phyloP scores from a whole-genome alignment of 257 asterid species.

The Lantana camara region DNA sequence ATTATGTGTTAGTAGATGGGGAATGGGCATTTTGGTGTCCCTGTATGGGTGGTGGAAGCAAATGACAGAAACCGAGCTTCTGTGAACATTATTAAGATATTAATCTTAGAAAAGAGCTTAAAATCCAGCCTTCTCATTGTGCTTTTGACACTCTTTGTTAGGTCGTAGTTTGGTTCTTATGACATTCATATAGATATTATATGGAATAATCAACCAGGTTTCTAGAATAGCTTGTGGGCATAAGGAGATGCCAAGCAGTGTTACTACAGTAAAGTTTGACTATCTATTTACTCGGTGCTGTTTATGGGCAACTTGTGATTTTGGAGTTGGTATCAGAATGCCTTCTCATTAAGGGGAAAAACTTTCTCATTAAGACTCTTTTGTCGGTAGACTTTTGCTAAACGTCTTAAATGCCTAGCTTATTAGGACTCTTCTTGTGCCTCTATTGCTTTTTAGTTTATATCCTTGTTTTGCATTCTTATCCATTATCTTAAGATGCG shows the following conservation, averaged over 20 bases:
- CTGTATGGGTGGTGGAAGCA: conserved; percentile 26
- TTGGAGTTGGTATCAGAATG: conserved; percentile 9
- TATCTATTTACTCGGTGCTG: neutral
- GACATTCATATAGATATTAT: conserved; percentile 1
- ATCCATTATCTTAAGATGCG: neutral
- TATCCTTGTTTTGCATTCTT: conserved; percentile 13
- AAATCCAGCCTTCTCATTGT: conserved; percentile 7
- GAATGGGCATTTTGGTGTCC: conserved; percentile 4
- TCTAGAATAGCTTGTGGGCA: conserved; percentile 22
- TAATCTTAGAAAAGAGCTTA: conserved; percentile 19
- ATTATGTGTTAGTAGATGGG: too few relatives aligned
- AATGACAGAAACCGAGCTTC: conserved; percentile 12
- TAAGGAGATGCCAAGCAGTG: neutral
- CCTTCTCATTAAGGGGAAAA: conserved; percentile 23
- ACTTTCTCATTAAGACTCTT: conserved; percentile 4
- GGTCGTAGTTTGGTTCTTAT: conserved; percentile 21
- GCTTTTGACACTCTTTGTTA: conserved; percentile 16
- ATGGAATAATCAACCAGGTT: conserved; percentile 14
- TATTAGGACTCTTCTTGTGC: conserved; percentile 7
- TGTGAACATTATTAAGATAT: neutral
- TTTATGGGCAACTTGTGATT: conserved; percentile 11
- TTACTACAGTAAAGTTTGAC: conserved; percentile 5
- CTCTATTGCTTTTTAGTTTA: neutral
- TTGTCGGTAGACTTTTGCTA: neutral
- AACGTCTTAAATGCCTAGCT: neutral